Percentiles rank a stretch among this genome's conserved stretches.
These are phyloP conservation scores for Adiantum capillusveneris DNA, from an alignment of 75 land plant genomes.

Conservation along the genomic window DNA sequence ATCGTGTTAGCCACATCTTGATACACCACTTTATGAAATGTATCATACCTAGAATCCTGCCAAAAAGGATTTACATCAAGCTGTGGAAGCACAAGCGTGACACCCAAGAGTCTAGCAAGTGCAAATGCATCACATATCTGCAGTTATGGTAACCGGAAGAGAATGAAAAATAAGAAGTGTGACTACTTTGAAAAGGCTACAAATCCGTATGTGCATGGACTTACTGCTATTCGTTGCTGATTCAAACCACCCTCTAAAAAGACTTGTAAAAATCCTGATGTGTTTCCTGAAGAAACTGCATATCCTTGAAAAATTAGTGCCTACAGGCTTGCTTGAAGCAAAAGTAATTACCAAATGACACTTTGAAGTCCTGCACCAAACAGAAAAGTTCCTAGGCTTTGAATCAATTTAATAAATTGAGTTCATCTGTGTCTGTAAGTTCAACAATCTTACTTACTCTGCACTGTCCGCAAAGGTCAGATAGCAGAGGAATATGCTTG, in stretches of 20 bases:
- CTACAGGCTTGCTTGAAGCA: too few species aligned
- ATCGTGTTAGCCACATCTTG: not conserved
- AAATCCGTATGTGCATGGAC: slow-evolving; percentile 4
- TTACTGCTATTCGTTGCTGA: slow-evolving; percentile 97
- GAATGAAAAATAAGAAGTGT: not conserved
- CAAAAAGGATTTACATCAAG: slow-evolving; percentile 95
- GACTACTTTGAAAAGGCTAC: not conserved
- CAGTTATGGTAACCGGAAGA: not conserved
- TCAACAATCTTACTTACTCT: too few species aligned
- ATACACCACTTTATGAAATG: not conserved
- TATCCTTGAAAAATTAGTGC: too few species aligned
- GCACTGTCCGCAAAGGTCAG: too few species aligned
- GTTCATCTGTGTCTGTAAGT: too few species aligned
- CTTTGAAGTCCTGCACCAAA: too few species aligned
- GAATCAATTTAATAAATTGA: too few species aligned
- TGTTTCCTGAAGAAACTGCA: slow-evolving; percentile 40
- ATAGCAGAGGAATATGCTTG: too few species aligned
- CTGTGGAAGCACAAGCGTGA: slow-evolving; percentile 78
- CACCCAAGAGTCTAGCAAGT: slow-evolving; percentile 85
- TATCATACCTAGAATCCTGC: slow-evolving; percentile 73
- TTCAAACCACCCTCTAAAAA: slow-evolving; percentile 93
- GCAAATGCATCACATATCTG: slow-evolving; percentile 99
- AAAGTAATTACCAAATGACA: too few species aligned
- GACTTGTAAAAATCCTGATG: slow-evolving; percentile 74
- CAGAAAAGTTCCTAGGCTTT: too few species aligned